Percentiles rank a stretch among this genome's conserved stretches.
These are phyloP conservation scores for Arthrobotrys sphaeroides DNA, from an alignment of 2,329 filamentous ascomycete genomes.

Conservation along the genomic window DNA sequence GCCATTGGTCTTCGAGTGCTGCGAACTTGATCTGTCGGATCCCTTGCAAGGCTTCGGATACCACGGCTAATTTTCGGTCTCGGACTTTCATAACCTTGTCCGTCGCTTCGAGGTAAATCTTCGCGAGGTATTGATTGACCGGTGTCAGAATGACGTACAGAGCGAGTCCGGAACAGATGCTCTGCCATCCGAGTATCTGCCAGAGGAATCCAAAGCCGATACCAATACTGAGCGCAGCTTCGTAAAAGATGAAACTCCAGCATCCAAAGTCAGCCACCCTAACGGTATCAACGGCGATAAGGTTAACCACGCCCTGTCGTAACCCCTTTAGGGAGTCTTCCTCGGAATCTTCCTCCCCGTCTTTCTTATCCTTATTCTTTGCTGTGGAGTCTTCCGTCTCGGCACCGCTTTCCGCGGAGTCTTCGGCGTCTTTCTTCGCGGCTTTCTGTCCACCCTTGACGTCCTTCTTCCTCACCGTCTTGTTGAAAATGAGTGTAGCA, in stretches of 20 bases:
- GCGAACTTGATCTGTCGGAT: slow-evolving; percentile 88
- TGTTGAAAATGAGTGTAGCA: slow-evolving; percentile 77
- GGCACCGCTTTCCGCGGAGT: slow-evolving; percentile 56
- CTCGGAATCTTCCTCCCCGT: slow-evolving; percentile 62
- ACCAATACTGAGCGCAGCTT: slow-evolving; percentile 70
- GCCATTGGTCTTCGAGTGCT: slow-evolving; percentile 78
- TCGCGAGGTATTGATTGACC: slow-evolving; percentile 74
- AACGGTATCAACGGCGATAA: slow-evolving; percentile 78
- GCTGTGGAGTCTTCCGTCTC: slow-evolving; percentile 53
- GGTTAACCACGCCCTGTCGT: slow-evolving; percentile 77
- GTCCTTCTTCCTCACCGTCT: slow-evolving; percentile 79
- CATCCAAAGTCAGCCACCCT: slow-evolving; percentile 75
- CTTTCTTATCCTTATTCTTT: slow-evolving; percentile 60
- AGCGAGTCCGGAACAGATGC: slow-evolving; percentile 72
- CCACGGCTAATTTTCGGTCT: slow-evolving; percentile 77
- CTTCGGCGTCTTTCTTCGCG: slow-evolving; percentile 59
- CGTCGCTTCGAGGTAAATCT: slow-evolving; percentile 72
- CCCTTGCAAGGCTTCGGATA: slow-evolving; percentile 77
- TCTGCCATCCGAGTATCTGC: slow-evolving; percentile 76
- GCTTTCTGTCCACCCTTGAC: slow-evolving; percentile 71
- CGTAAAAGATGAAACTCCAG: slow-evolving; percentile 73
- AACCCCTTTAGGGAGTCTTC: slow-evolving; percentile 69
- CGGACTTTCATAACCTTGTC: slow-evolving; percentile 77
- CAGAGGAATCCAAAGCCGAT: slow-evolving; percentile 74
- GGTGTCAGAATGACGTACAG: slow-evolving; percentile 73